These are phyloP conservation scores for Coemansia aciculifera DNA, from an alignment of 192 early-diverging fungal genomes.

Conservation along the genomic window DNA sequence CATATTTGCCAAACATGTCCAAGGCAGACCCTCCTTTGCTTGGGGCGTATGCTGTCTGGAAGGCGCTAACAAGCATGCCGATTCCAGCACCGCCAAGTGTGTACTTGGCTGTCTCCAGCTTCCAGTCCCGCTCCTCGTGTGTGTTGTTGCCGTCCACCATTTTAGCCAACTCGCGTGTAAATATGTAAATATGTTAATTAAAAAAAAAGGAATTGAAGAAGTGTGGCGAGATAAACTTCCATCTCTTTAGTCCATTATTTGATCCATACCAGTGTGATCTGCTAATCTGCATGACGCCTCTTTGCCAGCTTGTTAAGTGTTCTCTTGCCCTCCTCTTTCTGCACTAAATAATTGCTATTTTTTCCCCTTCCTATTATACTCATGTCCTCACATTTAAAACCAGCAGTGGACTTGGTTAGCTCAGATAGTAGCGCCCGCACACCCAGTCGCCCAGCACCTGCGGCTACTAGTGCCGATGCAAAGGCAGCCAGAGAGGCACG, in stretches of 20 bases:
- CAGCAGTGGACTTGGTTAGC: not conserved
- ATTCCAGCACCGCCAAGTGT: conserved; percentile 59
- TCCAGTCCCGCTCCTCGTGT: conserved; percentile 41
- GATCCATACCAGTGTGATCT: not conserved
- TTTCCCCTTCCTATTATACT: not conserved
- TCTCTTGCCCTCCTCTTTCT: not conserved
- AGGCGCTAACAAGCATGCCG: conserved; percentile 69
- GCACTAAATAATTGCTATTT: not conserved
- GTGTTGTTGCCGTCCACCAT: conserved; percentile 15
- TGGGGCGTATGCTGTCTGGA: conserved; percentile 62
- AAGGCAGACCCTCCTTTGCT: conserved; percentile 46
- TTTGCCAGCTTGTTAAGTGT: not conserved
- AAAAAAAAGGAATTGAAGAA: not conserved
- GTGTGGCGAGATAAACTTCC: not conserved
- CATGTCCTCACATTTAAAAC: not conserved
- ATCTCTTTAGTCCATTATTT: not conserved
- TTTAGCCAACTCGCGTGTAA: not conserved
- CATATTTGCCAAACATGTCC: conserved; percentile 62
- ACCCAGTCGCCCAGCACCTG: not conserved
- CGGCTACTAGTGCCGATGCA: not conserved
- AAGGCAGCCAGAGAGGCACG: conserved; percentile 10
- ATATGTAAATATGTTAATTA: not conserved
- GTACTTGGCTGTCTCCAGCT: conserved; percentile 46
- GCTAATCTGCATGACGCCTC: not conserved
- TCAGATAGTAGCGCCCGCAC: not conserved